A percentile compares a stretch with the other conserved stretches of the same genome.
These are phyloP conservation scores for Pseudomonodictys pantanalensis DNA, from an alignment of 495 filamentous ascomycete genomes.

Conservation along the genomic window DNA sequence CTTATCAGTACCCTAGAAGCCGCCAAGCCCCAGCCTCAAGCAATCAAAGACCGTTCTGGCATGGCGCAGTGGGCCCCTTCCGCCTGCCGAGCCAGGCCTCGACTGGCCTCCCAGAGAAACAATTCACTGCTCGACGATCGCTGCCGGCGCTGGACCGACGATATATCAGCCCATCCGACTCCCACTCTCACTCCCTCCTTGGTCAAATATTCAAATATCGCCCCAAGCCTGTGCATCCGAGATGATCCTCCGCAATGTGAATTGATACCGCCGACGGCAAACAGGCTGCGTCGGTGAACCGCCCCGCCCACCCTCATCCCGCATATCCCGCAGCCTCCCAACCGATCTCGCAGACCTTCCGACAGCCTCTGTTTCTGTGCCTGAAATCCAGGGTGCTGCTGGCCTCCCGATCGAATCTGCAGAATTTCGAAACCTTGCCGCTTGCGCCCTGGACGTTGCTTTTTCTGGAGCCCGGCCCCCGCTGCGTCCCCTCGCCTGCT, in stretches of 20 bases:
- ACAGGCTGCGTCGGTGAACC: neutral
- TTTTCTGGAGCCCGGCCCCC: neutral
- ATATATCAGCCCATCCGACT: no score
- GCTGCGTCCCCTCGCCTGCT: neutral
- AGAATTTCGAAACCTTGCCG: neutral
- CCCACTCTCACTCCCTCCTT: no score
- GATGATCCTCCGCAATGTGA: no score
- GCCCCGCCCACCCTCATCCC: slow-evolving; percentile 4
- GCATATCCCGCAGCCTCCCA: slow-evolving; percentile 11
- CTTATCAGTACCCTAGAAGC: slow-evolving; percentile 21
- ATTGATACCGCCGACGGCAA: neutral
- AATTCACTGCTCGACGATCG: no score
- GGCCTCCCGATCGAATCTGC: neutral
- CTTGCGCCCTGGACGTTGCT: no score
- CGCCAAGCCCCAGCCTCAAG: slow-evolving; percentile 1
- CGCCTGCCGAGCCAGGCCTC: no score
- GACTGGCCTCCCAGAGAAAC: no score
- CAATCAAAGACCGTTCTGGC: neutral
- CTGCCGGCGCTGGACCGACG: no score
- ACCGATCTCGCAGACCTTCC: neutral
- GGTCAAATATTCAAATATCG: no score
- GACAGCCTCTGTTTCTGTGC: slow-evolving; percentile 2
- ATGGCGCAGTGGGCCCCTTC: neutral
- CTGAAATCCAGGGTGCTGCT: neutral
- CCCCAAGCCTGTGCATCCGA: no score